phyloP scores from a whole-genome alignment of 371 early-diverging fungal species.

The Syncephalis plumigaleata region DNA sequence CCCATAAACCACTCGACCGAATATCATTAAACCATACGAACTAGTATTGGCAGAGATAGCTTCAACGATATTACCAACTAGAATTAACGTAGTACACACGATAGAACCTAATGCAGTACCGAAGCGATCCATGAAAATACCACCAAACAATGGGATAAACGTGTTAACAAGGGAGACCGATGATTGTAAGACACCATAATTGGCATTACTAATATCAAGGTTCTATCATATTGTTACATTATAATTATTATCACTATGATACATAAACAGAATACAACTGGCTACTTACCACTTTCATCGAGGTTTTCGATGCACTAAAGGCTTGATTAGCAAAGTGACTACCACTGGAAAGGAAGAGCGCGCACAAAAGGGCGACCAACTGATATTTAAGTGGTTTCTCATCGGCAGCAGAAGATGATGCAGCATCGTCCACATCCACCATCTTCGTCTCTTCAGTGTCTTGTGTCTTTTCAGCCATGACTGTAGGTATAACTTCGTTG shows the following conservation, averaged over 20 bases:
- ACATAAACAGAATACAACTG: too few species aligned
- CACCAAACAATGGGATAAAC: conserved; percentile 25
- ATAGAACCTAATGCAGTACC: conserved; percentile 7
- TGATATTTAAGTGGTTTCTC: conserved; percentile 1
- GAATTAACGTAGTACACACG: conserved; percentile 3
- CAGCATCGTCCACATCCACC: too few species aligned
- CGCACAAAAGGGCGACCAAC: conserved; percentile 5
- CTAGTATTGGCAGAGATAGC: conserved; percentile 20
- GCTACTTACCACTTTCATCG: conserved; percentile 3
- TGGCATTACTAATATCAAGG: conserved; percentile 20
- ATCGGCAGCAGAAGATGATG: neutral
- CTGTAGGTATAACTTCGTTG: too few species aligned
- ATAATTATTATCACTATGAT: neutral
- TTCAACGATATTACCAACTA: conserved; percentile 20
- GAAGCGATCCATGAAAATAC: conserved; percentile 9
- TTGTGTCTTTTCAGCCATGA: too few species aligned
- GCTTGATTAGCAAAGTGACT: conserved; percentile 7
- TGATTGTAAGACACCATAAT: conserved; percentile 28
- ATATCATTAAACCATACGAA: conserved; percentile 21
- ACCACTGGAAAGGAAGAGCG: conserved; percentile 8
- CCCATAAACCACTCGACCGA: conserved; percentile 26
- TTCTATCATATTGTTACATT: conserved; percentile 8
- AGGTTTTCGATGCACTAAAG: conserved; percentile 4
- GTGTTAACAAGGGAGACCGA: conserved; percentile 30
- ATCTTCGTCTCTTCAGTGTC: too few species aligned